These are phyloP conservation scores for Wickerhamiella qilinensis DNA, from an alignment of 805 yeast genomes.

Conservation along the genomic window DNA sequence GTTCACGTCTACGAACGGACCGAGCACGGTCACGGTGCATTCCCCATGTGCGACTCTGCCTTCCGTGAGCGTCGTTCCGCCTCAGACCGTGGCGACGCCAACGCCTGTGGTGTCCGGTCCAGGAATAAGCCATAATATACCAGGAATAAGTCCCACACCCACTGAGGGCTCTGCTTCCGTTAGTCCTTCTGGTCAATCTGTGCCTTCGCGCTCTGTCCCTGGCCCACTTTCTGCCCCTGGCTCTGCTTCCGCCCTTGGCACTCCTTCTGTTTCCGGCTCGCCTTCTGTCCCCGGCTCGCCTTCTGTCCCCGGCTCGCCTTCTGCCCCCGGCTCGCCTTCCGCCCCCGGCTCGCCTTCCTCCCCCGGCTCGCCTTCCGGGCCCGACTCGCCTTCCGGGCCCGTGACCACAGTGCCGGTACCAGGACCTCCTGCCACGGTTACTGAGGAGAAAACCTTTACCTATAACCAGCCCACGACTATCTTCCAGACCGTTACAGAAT, in stretches of 20 bases:
- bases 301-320: neutral
- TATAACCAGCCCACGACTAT: neutral
- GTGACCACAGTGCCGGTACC: neutral
- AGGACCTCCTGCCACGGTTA: neutral
- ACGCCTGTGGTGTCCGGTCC: neutral
- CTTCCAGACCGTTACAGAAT: slow-evolving; percentile 2
- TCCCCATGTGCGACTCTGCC: neutral
- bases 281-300: neutral
- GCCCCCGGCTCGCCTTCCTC: neutral
- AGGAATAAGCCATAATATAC: too few species aligned
- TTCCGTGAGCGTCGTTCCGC: neutral
- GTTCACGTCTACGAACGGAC: neutral
- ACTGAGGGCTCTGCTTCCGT: neutral
- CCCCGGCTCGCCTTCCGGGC: neutral
- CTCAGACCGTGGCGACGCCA: neutral
- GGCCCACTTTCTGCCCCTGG: neutral
- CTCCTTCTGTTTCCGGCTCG: neutral
- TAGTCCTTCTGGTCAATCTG: neutral
- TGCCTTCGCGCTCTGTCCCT: neutral
- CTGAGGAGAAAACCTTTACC: neutral
- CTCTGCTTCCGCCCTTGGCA: neutral
- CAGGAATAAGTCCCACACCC: too few species aligned
- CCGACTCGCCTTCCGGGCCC: neutral
- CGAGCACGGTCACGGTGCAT: neutral
- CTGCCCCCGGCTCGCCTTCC: neutral